Conservation (phyloP, 495 filamentous ascomycete species). For the Xylaria bambusicola region DNA sequence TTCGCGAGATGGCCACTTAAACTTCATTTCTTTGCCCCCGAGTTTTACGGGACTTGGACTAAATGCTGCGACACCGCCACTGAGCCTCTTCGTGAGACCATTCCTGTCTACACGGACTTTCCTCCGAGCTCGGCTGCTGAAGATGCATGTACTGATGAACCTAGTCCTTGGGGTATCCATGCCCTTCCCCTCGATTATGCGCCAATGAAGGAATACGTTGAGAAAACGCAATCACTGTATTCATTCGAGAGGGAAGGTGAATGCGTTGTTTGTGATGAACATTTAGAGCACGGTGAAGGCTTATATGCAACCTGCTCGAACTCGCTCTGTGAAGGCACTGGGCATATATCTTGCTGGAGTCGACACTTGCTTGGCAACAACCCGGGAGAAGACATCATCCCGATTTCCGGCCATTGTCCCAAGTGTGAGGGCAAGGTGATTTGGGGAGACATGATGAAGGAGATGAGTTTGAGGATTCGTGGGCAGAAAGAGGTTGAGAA, state of each 20-base stretch:
- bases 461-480: constrained; percentile 70
- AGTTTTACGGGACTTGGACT: constrained; percentile 70
- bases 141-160: constrained; percentile 12
- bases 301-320: constrained; percentile 72
- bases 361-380: constrained; percentile 56
- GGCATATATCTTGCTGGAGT: constrained; percentile 79
- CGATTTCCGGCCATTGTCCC: constrained; percentile 72
- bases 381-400: constrained; percentile 57
- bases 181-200: constrained; percentile 67
- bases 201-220: constrained; percentile 64
- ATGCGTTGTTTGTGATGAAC: constrained; percentile 65
- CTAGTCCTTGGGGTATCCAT: constrained; percentile 48
- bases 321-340: constrained; percentile 61
- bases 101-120: constrained; percentile 61
- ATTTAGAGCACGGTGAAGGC: constrained; percentile 49
- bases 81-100: constrained; percentile 48
- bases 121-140: constrained; percentile 14
- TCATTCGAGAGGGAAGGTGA: constrained; percentile 56
- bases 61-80: constrained; percentile 55
- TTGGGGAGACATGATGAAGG: constrained; percentile 82
- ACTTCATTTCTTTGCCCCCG: constrained; percentile 74
- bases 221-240: constrained; percentile 68
- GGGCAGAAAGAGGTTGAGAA: constrained; percentile 65
- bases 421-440: constrained; percentile 60
- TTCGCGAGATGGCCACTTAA: constrained; percentile 82